Evolutionary conservation across 768 basidiomycete genomes (phyloP), one percentile per base, ranked within the genome.

Genomic region (Leucogyrophana mollusca): DNA sequence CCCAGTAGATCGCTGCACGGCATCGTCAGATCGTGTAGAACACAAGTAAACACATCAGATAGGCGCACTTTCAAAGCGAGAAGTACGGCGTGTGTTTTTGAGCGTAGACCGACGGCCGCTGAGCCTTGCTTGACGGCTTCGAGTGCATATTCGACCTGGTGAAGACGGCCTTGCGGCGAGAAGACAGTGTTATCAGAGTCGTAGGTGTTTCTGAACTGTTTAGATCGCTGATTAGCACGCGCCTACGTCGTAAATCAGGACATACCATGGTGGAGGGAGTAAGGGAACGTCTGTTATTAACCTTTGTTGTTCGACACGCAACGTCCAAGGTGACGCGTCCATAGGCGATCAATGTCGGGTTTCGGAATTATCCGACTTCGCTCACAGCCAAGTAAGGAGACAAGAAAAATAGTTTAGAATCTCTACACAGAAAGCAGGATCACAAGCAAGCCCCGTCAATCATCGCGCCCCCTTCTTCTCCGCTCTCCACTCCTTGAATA

Each of bases 81-180:
- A 18, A 99, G 74, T 25, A 99, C 78, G 14, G 93, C 84, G 69
- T 98, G 96, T 1, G 91, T 96, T 73, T 94, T 93, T 45, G 93
- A 95, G 56, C 94, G 80, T 59, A 99, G 66, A 42, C 96, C 96
- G 37, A 99, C 94, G 34, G 93, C 94, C n/a, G 96, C 96, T 49
- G 94, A 97, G 52, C 96, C 96, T 64, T 98, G 96, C 77, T 99
- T 99, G 56, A 99, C 95, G 49, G 96, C 96, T 70, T 99, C 96
- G 44, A 97, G 83, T 2, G 96, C 94, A 80, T 99, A 96, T 70
- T 96, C 94, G 56, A 96, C 94, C 65, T 96, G 92, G 68, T 97
- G 95, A 42, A 98, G 78, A 34, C 95, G 87, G 48, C 95, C 94
- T 76, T 96, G 95, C 1, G 94, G 95, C 4, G 87, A 92, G 74